These are phyloP conservation scores for Phaeotremella fagi DNA, from an alignment of 768 basidiomycete species.

Conservation along the genomic window DNA sequence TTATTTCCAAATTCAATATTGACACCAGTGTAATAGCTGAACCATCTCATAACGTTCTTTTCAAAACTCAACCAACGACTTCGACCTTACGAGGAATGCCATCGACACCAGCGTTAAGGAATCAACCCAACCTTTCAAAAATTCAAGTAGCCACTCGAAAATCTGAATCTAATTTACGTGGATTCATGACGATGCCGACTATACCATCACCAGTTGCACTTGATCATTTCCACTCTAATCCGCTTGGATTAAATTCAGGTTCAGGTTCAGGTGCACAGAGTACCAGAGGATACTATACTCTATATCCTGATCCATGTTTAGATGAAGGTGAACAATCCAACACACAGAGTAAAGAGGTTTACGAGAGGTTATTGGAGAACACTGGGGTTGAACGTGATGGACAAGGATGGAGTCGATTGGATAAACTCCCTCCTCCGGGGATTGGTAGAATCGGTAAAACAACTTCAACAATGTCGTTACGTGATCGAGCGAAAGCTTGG, in stretches of 20 bases:
- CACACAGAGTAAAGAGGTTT: slow-evolving; percentile 20
- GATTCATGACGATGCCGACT: slow-evolving; percentile 33
- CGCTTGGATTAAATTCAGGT: neutral
- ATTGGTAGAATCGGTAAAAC: neutral
- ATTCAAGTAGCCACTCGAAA: slow-evolving; percentile 18
- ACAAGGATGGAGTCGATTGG: slow-evolving; percentile 32
- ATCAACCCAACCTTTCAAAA: slow-evolving; percentile 6
- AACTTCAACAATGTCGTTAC: slow-evolving; percentile 29
- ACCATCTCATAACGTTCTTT: slow-evolving; percentile 21
- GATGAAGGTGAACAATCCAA: slow-evolving; percentile 8
- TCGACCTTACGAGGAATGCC: slow-evolving; percentile 32
- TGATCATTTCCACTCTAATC: neutral
- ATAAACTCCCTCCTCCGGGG: slow-evolving; percentile 17
- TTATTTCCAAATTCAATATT: neutral
- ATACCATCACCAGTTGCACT: slow-evolving; percentile 11
- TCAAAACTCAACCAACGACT: slow-evolving; percentile 23
- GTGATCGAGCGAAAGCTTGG: slow-evolving; percentile 28
- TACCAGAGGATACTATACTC: neutral
- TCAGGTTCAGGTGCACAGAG: too few species aligned
- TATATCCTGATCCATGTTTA: slow-evolving; percentile 1
- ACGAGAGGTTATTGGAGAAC: slow-evolving; percentile 27
- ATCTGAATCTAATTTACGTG: slow-evolving; percentile 37
- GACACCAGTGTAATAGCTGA: slow-evolving; percentile 18
- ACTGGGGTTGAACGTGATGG: slow-evolving; percentile 36
- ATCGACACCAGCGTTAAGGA: slow-evolving; percentile 36